Evolutionary conservation across 2,329 filamentous ascomycete species (phyloP).

Genomic region (Cercospora sp.): DNA sequence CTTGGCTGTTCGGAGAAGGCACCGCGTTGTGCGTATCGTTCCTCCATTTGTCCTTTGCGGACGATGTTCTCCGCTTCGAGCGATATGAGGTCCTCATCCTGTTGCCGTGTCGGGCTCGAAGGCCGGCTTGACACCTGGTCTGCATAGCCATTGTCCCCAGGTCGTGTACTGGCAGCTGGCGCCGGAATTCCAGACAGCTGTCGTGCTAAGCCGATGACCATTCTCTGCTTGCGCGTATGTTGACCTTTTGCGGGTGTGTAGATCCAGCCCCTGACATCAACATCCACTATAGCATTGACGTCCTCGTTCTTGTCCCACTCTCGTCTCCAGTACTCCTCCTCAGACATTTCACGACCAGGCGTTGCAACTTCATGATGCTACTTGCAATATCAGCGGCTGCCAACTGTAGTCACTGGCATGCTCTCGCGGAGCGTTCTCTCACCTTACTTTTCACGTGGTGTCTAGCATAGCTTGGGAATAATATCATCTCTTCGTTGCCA

Average conservation of each 20-base stretch:
- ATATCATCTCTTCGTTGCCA: slow-evolving; percentile 85
- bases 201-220: slow-evolving; percentile 82
- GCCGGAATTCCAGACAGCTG: slow-evolving; percentile 84
- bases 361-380: slow-evolving; percentile 20
- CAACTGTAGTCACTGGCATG: background rate
- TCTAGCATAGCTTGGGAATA: slow-evolving; percentile 93
- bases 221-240: slow-evolving; percentile 80
- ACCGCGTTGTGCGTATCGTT: slow-evolving; percentile 61
- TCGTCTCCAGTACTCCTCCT: slow-evolving; percentile 67
- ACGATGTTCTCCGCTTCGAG: slow-evolving; percentile 77
- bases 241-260: slow-evolving; percentile 83
- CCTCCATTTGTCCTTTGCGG: slow-evolving; percentile 68
- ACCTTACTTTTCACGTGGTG: slow-evolving; percentile 59
- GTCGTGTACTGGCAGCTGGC: slow-evolving; percentile 49
- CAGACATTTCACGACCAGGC: slow-evolving; percentile 28
- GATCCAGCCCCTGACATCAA: slow-evolving; percentile 94
- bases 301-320: slow-evolving; percentile 81
- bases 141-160: slow-evolving; percentile 38
- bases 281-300: slow-evolving; percentile 82
- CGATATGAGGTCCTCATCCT: slow-evolving; percentile 67
- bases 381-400: slow-evolving; percentile 1
- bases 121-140: slow-evolving; percentile 49
- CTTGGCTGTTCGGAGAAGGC: slow-evolving; percentile 69
- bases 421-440: slow-evolving; percentile 25
- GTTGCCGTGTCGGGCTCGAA: slow-evolving; percentile 45